phyloP scores from a whole-genome alignment of 2,329 filamentous ascomycete species.

The Nemania diffusa region DNA sequence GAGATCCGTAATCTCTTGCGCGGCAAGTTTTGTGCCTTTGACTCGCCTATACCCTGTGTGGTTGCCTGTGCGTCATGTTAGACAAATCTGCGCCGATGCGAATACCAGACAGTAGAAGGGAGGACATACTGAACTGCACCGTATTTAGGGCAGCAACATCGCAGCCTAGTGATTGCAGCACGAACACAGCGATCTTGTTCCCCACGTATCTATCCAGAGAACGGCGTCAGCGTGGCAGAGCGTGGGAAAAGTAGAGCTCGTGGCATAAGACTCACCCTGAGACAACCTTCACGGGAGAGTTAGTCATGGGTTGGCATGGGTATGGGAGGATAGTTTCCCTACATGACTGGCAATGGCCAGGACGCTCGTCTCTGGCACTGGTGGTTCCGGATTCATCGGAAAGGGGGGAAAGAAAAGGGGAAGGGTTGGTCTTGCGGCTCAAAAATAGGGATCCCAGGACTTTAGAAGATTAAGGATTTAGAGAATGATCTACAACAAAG shows the following conservation, averaged over 20 bases:
- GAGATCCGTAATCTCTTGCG: conserved; percentile 83
- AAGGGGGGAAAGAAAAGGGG: neutral
- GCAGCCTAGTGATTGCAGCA: conserved; percentile 91
- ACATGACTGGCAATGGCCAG: conserved; percentile 96
- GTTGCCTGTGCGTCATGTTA: conserved; percentile 73
- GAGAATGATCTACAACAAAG: neutral
- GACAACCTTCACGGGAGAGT: conserved; percentile 67
- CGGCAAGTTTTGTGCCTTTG: conserved; percentile 83
- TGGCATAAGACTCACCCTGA: conserved; percentile 69
- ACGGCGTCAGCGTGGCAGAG: conserved; percentile 38
- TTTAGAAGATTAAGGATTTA: neutral
- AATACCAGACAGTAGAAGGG: neutral
- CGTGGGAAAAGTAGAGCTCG: conserved; percentile 32
- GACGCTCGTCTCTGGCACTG: conserved; percentile 71
- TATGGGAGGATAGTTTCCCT: conserved; percentile 42
- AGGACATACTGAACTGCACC: conserved; percentile 87
- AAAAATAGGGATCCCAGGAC: neutral
- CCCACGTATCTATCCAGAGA: conserved; percentile 81
- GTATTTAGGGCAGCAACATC: conserved; percentile 96
- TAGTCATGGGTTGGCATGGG: conserved; percentile 45
- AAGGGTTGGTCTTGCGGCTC: neutral
- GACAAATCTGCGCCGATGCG: conserved; percentile 8
- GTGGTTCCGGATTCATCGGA: conserved; percentile 54
- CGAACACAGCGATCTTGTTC: conserved; percentile 96
- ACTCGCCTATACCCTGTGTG: conserved; percentile 93